phyloP scores from a whole-genome alignment of 129 eudicot genomes.

The Helichrysum umbraculigerum region DNA sequence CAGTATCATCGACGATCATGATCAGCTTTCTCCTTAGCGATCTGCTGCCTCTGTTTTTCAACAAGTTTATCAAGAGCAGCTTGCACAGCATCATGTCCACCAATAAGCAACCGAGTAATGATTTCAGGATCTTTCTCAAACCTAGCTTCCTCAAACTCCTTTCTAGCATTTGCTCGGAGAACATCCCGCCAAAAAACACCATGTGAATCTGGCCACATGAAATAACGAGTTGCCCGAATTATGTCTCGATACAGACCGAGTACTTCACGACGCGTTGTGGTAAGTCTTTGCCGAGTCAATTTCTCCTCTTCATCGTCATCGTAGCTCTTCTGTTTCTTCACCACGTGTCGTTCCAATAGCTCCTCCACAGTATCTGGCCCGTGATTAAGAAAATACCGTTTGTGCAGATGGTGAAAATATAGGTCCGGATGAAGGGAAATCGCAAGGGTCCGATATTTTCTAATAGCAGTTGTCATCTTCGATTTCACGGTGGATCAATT shows the following conservation, averaged over 20 bases:
- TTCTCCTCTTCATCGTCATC: conserved; percentile 63
- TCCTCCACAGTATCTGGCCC: conserved; percentile 93
- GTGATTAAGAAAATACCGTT: conserved; percentile 43
- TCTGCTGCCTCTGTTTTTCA: conserved; percentile 82
- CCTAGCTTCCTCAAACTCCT: conserved; percentile 85
- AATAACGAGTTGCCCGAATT: conserved; percentile 80
- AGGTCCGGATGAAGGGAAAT: conserved; percentile 19
- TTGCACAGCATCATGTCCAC: conserved; percentile 85
- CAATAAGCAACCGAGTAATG: conserved; percentile 66
- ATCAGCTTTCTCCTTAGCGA: conserved; percentile 61
- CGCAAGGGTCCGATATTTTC: conserved; percentile 30
- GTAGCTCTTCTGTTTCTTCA: conserved; percentile 43
- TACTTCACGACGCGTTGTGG: conserved; percentile 81
- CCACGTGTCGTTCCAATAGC: conserved; percentile 80
- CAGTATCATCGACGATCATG: conserved; percentile 42
- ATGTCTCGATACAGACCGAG: conserved; percentile 82
- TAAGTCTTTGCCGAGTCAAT: conserved; percentile 64
- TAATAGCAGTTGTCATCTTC: conserved; percentile 35
- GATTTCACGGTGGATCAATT: conserved; percentile 2
- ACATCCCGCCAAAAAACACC: conserved; percentile 85
- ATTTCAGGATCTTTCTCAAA: conserved; percentile 90
- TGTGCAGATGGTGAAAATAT: conserved; percentile 28
- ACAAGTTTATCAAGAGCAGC: conserved; percentile 79
- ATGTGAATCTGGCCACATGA: conserved; percentile 70
- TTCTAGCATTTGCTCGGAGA: conserved; percentile 74